Base-by-base conservation (phyloP, 352 stramenopile genomes). In the Saprolegnia parasitica region DNA sequence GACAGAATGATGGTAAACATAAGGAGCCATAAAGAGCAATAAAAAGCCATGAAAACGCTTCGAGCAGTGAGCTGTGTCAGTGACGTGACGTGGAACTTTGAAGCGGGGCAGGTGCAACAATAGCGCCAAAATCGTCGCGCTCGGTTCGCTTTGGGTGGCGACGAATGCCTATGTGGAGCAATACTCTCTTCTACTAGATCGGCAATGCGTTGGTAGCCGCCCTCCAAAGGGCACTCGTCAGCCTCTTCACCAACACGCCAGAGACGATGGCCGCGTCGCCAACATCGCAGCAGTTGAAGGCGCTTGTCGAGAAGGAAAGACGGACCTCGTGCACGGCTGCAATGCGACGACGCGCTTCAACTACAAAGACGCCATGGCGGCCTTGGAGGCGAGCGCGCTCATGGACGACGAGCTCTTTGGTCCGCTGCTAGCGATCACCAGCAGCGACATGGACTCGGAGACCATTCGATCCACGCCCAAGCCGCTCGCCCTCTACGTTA, bases 331-430 rank as follows among this genome's bases (percentile, higher is more conserved):
- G 24, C 84, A 76, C 26, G 90, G 77, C 52, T 98, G 83, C 81
- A 74, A 98, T 32, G 81, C 77, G 0, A 91, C 91, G 15, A 98
- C 93, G 47, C 79, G 98, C 40, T 72, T 98, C 60, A 86, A 96
- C 71, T 87, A 96, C 56, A 89, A 95, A 75, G 76, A 73, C 40
- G 79, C 90, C 50, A 65, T 78, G 6, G 67, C 65, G 0, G 78
- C 76, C 11, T 90, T 89, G 54, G 57, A 81, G 0, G 68, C 26
- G 13, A 91, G 81, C 61, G 78, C 83, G 1, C 76, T 81, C 26
- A 96, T 98, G 84, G 74, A 84, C 24, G 88, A 99, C 62, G 96
- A 99, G 77, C 92, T 99, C 37, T 99, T 99, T 78, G 96, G 96
- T 5, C 96, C 96, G 4, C 67, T 99, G 46, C 72, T 99, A 52